These are phyloP conservation scores for Trichosporon ovoides DNA, from an alignment of 1,284 basidiomycete genomes.

Conservation along the genomic window DNA sequence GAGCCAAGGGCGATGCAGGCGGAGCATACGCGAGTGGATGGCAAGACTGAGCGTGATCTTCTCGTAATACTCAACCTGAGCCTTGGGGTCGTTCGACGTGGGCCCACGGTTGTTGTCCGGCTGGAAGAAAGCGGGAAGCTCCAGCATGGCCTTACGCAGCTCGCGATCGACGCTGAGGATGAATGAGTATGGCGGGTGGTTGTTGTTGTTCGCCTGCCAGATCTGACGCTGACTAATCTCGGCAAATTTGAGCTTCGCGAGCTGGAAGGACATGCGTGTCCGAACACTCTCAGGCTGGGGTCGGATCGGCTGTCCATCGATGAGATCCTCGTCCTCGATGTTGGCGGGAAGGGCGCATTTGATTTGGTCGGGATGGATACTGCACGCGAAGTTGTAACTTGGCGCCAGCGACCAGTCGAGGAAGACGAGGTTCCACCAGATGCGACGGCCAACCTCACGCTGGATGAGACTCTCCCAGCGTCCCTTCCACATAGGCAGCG, in stretches of 20 bases:
- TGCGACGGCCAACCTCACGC: conserved; percentile 47
- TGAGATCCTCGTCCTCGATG: conserved; percentile 49
- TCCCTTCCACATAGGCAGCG: conserved; percentile 47
- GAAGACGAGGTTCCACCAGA: conserved; percentile 51
- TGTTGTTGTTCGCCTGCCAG: conserved; percentile 48
- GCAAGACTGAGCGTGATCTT: conserved; percentile 48
- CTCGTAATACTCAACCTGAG: conserved; percentile 48
- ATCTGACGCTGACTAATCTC: conserved; percentile 49
- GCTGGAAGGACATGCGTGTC: conserved; percentile 49
- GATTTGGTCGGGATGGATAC: conserved; percentile 49
- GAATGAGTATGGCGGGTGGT: conserved; percentile 48
- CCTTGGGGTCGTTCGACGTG: conserved; percentile 36
- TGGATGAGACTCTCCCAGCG: conserved; percentile 49
- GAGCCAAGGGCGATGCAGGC: conserved; percentile 48
- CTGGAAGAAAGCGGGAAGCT: conserved; percentile 48
- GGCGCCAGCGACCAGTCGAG: conserved; percentile 48
- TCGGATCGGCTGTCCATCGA: conserved; percentile 45
- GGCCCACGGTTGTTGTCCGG: conserved; percentile 31
- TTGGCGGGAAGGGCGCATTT: conserved; percentile 49
- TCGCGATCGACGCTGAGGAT: conserved; percentile 45
- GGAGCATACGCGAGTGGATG: conserved; percentile 47
- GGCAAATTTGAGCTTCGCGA: conserved; percentile 46
- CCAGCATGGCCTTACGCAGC: conserved; percentile 47
- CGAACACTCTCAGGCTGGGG: conserved; percentile 43
- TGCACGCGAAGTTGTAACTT: conserved; percentile 46